phyloP scores from a whole-genome alignment of 2,329 filamentous ascomycete species.

The Epichloe brachyelytri region DNA sequence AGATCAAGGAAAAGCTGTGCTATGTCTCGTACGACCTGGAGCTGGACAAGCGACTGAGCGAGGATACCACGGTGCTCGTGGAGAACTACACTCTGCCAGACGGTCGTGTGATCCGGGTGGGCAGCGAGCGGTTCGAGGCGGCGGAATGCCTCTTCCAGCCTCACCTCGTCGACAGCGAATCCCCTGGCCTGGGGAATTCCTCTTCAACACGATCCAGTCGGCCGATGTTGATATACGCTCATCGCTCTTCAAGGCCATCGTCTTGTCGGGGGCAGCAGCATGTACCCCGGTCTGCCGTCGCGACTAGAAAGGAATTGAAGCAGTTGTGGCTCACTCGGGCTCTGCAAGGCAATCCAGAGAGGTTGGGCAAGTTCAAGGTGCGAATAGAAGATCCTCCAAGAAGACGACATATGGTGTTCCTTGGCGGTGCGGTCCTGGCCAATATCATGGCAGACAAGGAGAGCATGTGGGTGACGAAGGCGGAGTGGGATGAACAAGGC shows the following conservation, averaged over 20 bases:
- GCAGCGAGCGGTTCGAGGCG: conserved; percentile 94
- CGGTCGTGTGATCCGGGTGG: conserved; percentile 88
- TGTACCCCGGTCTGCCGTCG: conserved; percentile 94
- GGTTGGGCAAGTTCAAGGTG: conserved; percentile 97
- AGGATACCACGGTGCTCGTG: conserved; percentile 93
- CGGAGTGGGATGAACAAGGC: conserved; percentile 94
- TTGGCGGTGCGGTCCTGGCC: conserved; percentile 88
- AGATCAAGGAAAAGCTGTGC: conserved; percentile 99
- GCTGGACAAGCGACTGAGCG: conserved; percentile 86
- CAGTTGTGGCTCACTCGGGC: conserved; percentile 95
- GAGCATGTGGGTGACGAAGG: conserved; percentile 96
- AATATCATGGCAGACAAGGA: conserved; percentile 99
- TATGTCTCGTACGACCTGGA: conserved; percentile 98
- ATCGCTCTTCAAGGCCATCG: conserved; percentile 93
- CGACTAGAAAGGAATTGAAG: conserved; percentile 97
- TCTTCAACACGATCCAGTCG: conserved; percentile 97
- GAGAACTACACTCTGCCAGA: conserved; percentile 97
- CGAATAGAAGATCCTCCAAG: conserved; percentile 95
- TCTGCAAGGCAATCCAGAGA: conserved; percentile 79
- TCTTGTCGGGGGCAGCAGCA: conserved; percentile 95
- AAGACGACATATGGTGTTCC: conserved; percentile 97
- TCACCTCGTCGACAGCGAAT: conserved; percentile 92
- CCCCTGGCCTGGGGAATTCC: conserved; percentile 93
- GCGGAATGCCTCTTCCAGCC: conserved; percentile 98
- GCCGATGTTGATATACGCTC: conserved; percentile 91